Base-by-base conservation (phyloP, 345 rosid genomes). In the Hypericum perforatum region DNA sequence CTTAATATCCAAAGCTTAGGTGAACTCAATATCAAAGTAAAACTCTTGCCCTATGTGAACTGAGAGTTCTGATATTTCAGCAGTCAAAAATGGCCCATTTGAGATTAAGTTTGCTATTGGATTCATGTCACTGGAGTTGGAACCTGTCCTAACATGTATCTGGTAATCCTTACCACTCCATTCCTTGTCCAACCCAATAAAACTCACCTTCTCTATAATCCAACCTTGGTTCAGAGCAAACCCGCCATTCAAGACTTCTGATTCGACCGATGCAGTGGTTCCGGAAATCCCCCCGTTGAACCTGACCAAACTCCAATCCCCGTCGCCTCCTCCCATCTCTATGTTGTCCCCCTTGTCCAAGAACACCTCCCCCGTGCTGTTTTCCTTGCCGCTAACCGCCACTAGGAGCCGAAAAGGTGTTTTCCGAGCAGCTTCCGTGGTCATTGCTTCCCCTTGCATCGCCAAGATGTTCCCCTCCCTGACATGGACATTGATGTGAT, bases 31-130 rank as follows among this genome's bases (percentile, higher is more conserved):
- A 44, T 66, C 60, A 63, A 79, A 63, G 56, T 69, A 56, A 56
- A 85, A 81, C 53, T 70, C 70, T 57, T 72, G 38, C 38, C 80
- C 84, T 22, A 76, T 8, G 0, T 39, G 75, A 43, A 74, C 15
- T 0, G 71, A 53, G 14, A 81, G 54, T 47, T 38, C 38, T 52
- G 67, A 22, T 7, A 68, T 68, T 55, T 74, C 80, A 46, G 70
- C 63, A 7, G 16, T 60, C 32, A 54, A 53, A 59, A 75, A 77
- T 54, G 62, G 45, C 6, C 48, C 54, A 48, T 40, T 57, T 6
- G 51, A 52, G 36, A 58, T 59, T 16, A 54, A 13, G 16, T 52
- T 54, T 12, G 67, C 45, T 10, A 43, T 15, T 39, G 47, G 11
- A 22, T 5, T 5, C 8, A 49, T 59, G 36, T 45, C 58, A 0